Conservation (phyloP, 2,329 filamentous ascomycete species). For the Penicillium janthinellum region DNA sequence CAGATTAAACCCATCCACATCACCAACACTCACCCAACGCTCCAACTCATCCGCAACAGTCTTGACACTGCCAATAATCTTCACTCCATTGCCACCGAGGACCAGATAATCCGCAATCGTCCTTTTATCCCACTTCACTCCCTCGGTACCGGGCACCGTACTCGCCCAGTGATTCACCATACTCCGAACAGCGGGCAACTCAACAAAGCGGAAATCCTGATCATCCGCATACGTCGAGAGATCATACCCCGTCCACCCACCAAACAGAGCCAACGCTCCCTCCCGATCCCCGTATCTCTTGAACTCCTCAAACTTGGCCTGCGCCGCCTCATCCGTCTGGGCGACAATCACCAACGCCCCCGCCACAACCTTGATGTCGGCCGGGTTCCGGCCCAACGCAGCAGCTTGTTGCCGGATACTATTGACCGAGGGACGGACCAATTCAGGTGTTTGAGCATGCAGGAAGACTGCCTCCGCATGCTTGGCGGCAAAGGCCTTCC, state of each 20-base stretch:
- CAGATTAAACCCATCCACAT: conserved; percentile 41
- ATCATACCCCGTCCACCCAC: conserved; percentile 52
- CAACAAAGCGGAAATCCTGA: conserved; percentile 49
- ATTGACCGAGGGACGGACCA: conserved; percentile 46
- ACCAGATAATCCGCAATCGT: conserved; percentile 39
- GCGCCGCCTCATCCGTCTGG: conserved; percentile 48
- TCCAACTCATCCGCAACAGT: conserved; percentile 43
- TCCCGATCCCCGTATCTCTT: conserved; percentile 49
- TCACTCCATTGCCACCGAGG: conserved; percentile 39
- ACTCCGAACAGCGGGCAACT: conserved; percentile 45
- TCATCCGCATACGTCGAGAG: conserved; percentile 47
- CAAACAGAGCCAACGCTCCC: conserved; percentile 49
- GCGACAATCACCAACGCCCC: conserved; percentile 49
- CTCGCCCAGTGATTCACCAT: conserved; percentile 50
- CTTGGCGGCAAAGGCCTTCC: conserved; percentile 49
- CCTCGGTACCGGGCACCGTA: conserved; percentile 45
- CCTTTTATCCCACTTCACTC: conserved; percentile 43
- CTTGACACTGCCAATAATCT: conserved; percentile 39
- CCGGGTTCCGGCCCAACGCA: conserved; percentile 42
- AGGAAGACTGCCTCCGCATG: conserved; percentile 52
- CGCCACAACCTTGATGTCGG: conserved; percentile 48
- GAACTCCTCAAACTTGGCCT: conserved; percentile 46
- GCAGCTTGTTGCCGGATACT: conserved; percentile 44
- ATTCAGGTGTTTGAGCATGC: conserved; percentile 47
- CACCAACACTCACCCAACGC: conserved; percentile 38